These are phyloP conservation scores for Pezicula neosporulosa DNA, from an alignment of 2,329 filamentous ascomycete genomes.

Conservation along the genomic window DNA sequence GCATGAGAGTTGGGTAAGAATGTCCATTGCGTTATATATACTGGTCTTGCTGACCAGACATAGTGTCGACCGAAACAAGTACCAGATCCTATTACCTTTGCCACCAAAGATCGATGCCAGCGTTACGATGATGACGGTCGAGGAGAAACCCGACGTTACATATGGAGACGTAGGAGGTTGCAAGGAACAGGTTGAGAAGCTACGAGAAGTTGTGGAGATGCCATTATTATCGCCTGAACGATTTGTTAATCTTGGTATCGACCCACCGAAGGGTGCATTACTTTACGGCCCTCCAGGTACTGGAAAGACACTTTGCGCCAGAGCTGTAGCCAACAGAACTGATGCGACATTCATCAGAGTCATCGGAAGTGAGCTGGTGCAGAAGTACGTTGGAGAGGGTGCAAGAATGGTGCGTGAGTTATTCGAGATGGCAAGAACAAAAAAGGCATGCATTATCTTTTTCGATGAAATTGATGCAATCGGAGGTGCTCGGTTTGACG, in stretches of 20 bases:
- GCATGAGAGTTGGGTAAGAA: constrained; percentile 85
- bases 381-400: constrained; percentile 98
- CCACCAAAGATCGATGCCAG: constrained; percentile 98
- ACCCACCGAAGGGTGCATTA: constrained; percentile 94
- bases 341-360: constrained; percentile 98
- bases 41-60: neutral
- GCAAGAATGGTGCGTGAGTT: constrained; percentile 98
- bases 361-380: constrained; percentile 94
- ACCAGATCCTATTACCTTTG: constrained; percentile 94
- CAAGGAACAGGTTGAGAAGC: constrained; percentile 99
- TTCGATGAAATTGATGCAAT: constrained; percentile 98
- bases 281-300: constrained; percentile 96
- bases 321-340: constrained; percentile 95
- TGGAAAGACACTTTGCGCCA: constrained; percentile 97
- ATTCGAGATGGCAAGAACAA: constrained; percentile 98
- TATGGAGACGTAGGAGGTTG: constrained; percentile 98
- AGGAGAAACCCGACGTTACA: constrained; percentile 98
- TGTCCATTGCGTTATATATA: constrained; percentile 9
- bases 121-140: constrained; percentile 99
- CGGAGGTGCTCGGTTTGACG: constrained; percentile 92
- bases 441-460: constrained; percentile 99
- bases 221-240: constrained; percentile 92
- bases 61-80: constrained; percentile 94
- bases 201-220: constrained; percentile 98
- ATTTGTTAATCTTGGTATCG: constrained; percentile 98